Evolutionary conservation across 495 filamentous ascomycete genomes (phyloP).

Genomic region (Tetracladium setigerum): DNA sequence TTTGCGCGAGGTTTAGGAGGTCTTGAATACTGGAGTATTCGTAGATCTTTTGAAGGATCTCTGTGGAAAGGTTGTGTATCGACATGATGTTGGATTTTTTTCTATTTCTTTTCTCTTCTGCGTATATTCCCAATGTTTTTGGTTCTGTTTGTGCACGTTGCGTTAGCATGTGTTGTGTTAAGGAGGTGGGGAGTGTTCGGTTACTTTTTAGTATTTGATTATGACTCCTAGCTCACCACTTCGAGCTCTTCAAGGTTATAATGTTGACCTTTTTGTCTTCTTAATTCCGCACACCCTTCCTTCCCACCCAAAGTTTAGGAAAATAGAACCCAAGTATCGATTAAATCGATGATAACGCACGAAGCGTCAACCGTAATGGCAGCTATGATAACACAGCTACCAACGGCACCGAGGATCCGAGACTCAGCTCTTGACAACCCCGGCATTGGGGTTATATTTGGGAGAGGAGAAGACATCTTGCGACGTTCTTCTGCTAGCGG

Average conservation of each 20-base stretch:
- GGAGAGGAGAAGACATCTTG: constrained; percentile 34
- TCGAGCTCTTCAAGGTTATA: constrained; percentile 5
- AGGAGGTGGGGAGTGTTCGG: too few relatives aligned
- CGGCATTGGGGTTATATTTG: constrained; percentile 64
- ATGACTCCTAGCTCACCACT: background rate
- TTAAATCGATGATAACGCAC: constrained; percentile 11
- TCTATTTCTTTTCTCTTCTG: background rate
- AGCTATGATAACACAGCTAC: constrained; percentile 24
- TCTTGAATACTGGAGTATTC: constrained; percentile 43
- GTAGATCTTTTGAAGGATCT: constrained; percentile 56
- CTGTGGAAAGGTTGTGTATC: constrained; percentile 47
- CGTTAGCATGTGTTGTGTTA: background rate
- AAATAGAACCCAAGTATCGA: constrained; percentile 13
- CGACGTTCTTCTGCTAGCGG: constrained; percentile 21
- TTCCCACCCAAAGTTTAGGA: constrained; percentile 10
- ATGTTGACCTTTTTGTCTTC: constrained; percentile 15
- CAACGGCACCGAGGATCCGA: constrained; percentile 30
- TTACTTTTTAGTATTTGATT: constrained; percentile 1
- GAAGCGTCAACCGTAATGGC: constrained; percentile 22
- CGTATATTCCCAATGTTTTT: too few relatives aligned
- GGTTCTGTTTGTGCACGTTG: too few relatives aligned
- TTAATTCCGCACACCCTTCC: constrained; percentile 1
- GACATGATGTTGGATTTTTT: constrained; percentile 14
- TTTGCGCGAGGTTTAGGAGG: constrained; percentile 44
- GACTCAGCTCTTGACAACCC: constrained; percentile 53